Evolutionary conservation across 2,329 filamentous ascomycete species (phyloP).

Genomic region (Rosellinia necatrix): DNA sequence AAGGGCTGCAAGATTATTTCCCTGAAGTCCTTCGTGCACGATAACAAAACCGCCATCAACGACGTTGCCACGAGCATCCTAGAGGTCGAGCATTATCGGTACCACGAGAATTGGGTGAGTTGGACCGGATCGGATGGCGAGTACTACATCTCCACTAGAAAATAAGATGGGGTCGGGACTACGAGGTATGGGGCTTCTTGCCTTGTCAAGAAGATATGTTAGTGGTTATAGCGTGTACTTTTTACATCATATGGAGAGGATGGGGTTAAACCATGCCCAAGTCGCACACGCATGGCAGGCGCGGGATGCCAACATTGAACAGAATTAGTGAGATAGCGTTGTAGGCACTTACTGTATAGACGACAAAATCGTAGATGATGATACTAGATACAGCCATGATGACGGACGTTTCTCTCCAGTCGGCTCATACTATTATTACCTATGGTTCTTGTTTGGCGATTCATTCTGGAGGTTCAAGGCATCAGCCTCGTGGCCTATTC

Average conservation of each 20-base stretch:
- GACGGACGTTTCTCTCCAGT: slow-evolving; percentile 7
- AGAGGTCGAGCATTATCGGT: slow-evolving; percentile 68
- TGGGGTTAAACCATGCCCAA: slow-evolving; percentile 28
- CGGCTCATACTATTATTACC: slow-evolving; percentile 27
- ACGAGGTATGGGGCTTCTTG: slow-evolving; percentile 5
- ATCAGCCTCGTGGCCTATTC: slow-evolving; percentile 84
- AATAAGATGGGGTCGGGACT: slow-evolving; percentile 43
- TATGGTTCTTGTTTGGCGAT: slow-evolving; percentile 39
- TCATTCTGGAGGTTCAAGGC: slow-evolving; percentile 77
- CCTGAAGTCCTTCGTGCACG: slow-evolving; percentile 86
- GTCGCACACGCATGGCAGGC: slow-evolving; percentile 15
- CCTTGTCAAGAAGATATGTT: slow-evolving; percentile 11
- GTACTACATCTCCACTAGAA: slow-evolving; percentile 88
- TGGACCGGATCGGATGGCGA: slow-evolving; percentile 85
- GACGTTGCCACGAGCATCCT: slow-evolving; percentile 80
- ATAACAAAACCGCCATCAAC: slow-evolving; percentile 75
- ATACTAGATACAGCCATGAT: slow-evolving; percentile 33
- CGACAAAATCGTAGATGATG: slow-evolving; percentile 31
- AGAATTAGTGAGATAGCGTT: slow-evolving; percentile 22
- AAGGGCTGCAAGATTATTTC: slow-evolving; percentile 88
- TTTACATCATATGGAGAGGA: slow-evolving; percentile 16
- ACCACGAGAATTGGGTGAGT: slow-evolving; percentile 77
- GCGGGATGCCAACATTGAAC: slow-evolving; percentile 11
- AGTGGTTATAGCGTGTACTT: slow-evolving; percentile 20
- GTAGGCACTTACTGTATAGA: slow-evolving; percentile 37